These are phyloP conservation scores for Lipomyces spencermartinsiae DNA, from an alignment of 805 yeast species.

Conservation along the genomic window DNA sequence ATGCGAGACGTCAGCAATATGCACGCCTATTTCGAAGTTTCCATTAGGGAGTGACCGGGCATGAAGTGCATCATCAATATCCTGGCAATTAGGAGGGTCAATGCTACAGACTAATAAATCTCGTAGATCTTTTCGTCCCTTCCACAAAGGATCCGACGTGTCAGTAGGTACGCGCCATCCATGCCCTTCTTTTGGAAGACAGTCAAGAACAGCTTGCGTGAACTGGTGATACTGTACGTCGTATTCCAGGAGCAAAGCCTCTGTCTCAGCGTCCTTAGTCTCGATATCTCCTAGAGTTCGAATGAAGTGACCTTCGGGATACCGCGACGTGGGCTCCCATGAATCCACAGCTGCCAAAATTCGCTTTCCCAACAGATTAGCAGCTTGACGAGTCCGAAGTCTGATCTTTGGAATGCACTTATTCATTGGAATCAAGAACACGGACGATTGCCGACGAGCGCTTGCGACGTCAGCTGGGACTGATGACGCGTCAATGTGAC, in stretches of 20 bases:
- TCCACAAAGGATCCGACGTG: conserved; percentile 54
- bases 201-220: conserved; percentile 86
- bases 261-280: conserved; percentile 93
- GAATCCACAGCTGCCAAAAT: conserved; percentile 91
- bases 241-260: conserved; percentile 89
- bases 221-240: conserved; percentile 97
- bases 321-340: conserved; percentile 84
- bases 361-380: conserved; percentile 82
- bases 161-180: conserved; percentile 85
- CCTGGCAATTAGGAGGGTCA: conserved; percentile 98
- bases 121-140: conserved; percentile 77
- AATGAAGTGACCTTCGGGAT: conserved; percentile 95
- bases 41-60: conserved; percentile 87
- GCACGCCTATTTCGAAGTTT: conserved; percentile 96
- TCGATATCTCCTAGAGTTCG: conserved; percentile 89
- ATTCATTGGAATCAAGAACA: conserved; percentile 89
- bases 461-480: conserved; percentile 51
- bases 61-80: conserved; percentile 97
- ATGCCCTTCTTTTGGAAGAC: conserved; percentile 92
- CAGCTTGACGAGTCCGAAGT: conserved; percentile 85
- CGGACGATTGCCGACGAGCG: conserved; percentile 59
- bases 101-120: conserved; percentile 91
- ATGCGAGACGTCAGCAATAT: conserved; percentile 98
- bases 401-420: conserved; percentile 83
- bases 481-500: conserved; percentile 83